Conservation (phyloP, 2,329 filamentous ascomycete genomes). For the Xylaria hypoxylon region DNA sequence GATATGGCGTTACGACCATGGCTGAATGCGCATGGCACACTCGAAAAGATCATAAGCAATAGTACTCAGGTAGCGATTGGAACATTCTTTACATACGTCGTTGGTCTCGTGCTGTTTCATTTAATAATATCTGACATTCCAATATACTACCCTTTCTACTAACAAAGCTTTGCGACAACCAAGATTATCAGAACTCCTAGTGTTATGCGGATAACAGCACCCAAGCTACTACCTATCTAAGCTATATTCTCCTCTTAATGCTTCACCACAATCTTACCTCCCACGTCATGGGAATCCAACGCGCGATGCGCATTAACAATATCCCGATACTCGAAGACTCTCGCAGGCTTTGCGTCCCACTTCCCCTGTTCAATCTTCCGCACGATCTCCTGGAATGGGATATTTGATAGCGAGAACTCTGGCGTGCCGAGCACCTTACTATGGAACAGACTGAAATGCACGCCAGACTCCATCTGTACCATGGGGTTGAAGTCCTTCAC, state of each 20-base stretch:
- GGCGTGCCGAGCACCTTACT: conserved; percentile 53
- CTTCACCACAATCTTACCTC: conserved; percentile 54
- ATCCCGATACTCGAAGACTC: conserved; percentile 51
- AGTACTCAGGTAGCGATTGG: not conserved
- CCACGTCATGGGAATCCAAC: conserved; percentile 50
- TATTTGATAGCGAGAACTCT: conserved; percentile 53
- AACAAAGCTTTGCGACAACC: not conserved
- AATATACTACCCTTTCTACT: not conserved
- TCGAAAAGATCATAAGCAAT: not conserved
- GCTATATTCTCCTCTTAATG: conserved; percentile 5
- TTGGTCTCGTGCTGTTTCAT: not conserved
- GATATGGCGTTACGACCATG: not conserved
- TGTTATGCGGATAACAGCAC: not conserved
- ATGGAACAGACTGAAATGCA: conserved; percentile 60
- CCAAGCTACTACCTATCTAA: too few relatives aligned
- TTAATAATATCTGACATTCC: not conserved
- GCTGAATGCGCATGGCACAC: not conserved
- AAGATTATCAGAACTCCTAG: not conserved
- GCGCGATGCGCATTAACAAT: conserved; percentile 51
- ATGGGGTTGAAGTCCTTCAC: conserved; percentile 57
- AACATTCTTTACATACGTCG: too few relatives aligned
- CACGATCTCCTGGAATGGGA: conserved; percentile 56
- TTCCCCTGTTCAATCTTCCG: conserved; percentile 51
- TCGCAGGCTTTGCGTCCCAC: conserved; percentile 52
- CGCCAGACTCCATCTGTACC: conserved; percentile 57